Conservation (phyloP, 2,329 filamentous ascomycete species). For the Annulohypoxylon truncatum region DNA sequence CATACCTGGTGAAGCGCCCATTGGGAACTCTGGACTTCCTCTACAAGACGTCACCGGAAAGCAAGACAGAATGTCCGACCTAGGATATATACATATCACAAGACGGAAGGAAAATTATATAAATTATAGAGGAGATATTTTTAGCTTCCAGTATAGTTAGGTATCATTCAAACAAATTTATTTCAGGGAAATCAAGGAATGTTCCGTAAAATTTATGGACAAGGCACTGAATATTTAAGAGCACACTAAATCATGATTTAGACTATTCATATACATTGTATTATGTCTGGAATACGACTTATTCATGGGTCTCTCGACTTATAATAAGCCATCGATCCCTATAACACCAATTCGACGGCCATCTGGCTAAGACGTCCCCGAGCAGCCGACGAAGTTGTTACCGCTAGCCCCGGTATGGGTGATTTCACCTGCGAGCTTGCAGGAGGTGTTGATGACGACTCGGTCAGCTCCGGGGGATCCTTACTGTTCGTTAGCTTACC, state of each 20-base stretch:
- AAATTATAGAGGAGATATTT: not conserved
- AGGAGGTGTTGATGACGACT: conserved; percentile 69
- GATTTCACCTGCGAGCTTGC: conserved; percentile 71
- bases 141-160: not conserved
- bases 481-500: conserved; percentile 40
- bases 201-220: not conserved
- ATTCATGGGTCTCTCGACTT: not conserved
- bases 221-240: not conserved
- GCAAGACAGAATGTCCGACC: not conserved
- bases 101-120: not conserved
- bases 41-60: not conserved
- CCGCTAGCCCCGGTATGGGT: conserved; percentile 77
- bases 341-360: not conserved
- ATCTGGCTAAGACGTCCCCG: conserved; percentile 44
- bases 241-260: not conserved
- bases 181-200: not conserved
- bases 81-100: not conserved
- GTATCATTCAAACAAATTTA: not conserved
- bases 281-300: not conserved
- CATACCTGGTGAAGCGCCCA: not conserved
- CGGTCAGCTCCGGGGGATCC: conserved; percentile 75
- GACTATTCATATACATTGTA: not conserved
- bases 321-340: not conserved
- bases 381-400: conserved; percentile 75
- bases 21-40: not conserved